Evolutionary conservation across 441 rosid species (phyloP).

Genomic region (Sinapis alba): DNA sequence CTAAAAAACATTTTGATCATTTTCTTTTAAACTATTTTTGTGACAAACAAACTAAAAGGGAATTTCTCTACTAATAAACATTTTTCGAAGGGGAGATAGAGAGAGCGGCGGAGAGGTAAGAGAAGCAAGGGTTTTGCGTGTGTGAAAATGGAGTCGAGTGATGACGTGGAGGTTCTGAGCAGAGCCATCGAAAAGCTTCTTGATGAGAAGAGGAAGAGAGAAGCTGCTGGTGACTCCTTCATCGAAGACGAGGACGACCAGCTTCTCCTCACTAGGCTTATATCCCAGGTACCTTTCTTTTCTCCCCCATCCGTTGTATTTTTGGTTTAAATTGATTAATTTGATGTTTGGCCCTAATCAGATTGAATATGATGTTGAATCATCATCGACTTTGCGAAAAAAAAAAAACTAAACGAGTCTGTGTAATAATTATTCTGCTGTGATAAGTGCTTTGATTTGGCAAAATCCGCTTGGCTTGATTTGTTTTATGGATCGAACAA

Average conservation of each 20-base stretch:
- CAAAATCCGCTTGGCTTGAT: neutral
- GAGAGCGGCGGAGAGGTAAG: slow-evolving; percentile 7
- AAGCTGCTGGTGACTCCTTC: slow-evolving; percentile 37
- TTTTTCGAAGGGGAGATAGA: neutral
- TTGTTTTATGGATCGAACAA: neutral
- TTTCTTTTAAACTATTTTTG: too few species aligned
- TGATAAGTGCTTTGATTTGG: slow-evolving; percentile 3
- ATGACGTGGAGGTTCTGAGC: slow-evolving; percentile 29
- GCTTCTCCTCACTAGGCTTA: slow-evolving; percentile 33
- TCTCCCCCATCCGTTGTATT: neutral
- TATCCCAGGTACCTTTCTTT: slow-evolving; percentile 35
- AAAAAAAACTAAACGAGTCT: neutral
- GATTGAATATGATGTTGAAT: neutral
- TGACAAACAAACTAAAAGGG: too few species aligned
- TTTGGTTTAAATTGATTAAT: neutral
- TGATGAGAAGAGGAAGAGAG: slow-evolving; percentile 37
- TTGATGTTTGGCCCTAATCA: neutral
- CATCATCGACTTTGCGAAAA: neutral
- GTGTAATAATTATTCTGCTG: neutral
- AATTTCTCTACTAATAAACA: too few species aligned
- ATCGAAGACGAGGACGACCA: slow-evolving; percentile 39
- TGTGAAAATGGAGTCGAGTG: slow-evolving; percentile 35
- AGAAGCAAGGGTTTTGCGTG: slow-evolving; percentile 11
- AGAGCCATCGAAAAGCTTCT: slow-evolving; percentile 42
- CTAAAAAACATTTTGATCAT: too few species aligned